Base-by-base conservation (phyloP, 208 protist species). In the Trypanosoma scelopori region DNA sequence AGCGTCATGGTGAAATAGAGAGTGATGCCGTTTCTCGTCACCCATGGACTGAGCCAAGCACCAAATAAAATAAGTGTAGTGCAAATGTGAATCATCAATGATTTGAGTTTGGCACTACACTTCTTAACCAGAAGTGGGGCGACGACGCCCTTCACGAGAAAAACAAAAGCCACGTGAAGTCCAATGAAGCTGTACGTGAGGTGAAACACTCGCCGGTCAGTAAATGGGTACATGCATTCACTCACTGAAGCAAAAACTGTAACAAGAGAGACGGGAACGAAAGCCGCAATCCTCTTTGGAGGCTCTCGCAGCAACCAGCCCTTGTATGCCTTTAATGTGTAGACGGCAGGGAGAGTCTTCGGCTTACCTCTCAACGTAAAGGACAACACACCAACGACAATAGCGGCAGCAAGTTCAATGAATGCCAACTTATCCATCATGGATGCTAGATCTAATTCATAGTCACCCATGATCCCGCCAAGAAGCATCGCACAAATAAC, bases 141-240 rank as follows among this genome's bases (percentile, higher is more conserved):
- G 65, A 74, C 18, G 55, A 83, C 22, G 18, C 55, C 23, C 42
- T 82, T 71, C n/a, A 78, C 45, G 4, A 55, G 18, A 30, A 82
- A 45, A 42, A 69, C 55, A 27, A 78, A 61, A 37, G 59, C 55
- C 49, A 87, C 43, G 53, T 84, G 78, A 6, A 71, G 42, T 9
- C 82, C 82, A 27, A 71, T 69, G 61, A 70, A 57, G n/a, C 43
- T 51, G 62, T 78, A 87, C 25, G 52, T 41, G 15, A 84, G 46
- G 16, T 70, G n/a, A 65, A 79, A 81, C 0, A 55, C 43, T 6
- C 61, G 41, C 3, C 58, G 74, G 37, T 66, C 78, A 56, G 75
- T 67, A 46, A 81, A 59, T 30, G 82, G 71, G 43, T 87, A 87
- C 60, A 81, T 60, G 1, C 70, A 76, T 48, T 87, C 78, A 32